Evolutionary conservation across 2,329 filamentous ascomycete species (phyloP).

Genomic region (Stagonosporopsis cucurbitacearum): DNA sequence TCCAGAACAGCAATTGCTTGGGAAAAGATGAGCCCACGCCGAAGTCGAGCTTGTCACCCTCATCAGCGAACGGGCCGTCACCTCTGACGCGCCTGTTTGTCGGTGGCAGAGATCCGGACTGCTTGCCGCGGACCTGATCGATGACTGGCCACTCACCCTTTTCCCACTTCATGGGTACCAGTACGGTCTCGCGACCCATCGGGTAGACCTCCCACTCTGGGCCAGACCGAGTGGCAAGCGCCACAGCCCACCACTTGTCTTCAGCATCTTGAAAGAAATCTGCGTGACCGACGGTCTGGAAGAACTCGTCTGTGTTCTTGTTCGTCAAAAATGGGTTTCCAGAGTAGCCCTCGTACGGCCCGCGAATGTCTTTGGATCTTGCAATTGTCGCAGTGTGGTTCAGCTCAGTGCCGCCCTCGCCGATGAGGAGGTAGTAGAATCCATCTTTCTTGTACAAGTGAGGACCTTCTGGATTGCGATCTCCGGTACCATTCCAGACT

Average conservation of each 20-base stretch:
- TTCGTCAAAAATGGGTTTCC: constrained; percentile 34
- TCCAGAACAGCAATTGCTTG: constrained; percentile 62
- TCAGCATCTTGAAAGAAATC: constrained; percentile 37
- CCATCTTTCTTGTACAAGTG: constrained; percentile 47
- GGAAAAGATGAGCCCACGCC: constrained; percentile 53
- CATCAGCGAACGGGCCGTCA: constrained; percentile 47
- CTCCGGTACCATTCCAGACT: constrained; percentile 49
- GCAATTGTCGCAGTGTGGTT: constrained; percentile 34
- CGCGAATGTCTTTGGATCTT: constrained; percentile 40
- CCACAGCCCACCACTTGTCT: constrained; percentile 35
- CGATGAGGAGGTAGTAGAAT: constrained; percentile 27
- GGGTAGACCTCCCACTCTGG: constrained; percentile 21
- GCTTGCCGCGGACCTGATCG: constrained; percentile 48
- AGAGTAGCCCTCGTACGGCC: constrained; percentile 43
- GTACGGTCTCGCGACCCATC: constrained; percentile 40
- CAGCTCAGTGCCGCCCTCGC: constrained; percentile 45
- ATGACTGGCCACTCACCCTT: constrained; percentile 53
- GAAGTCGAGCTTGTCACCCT: constrained; percentile 57
- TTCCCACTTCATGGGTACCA: constrained; percentile 35
- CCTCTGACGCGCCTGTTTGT: constrained; percentile 46
- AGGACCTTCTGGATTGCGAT: constrained; percentile 42
- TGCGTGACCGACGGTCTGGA: constrained; percentile 39
- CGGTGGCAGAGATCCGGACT: constrained; percentile 53
- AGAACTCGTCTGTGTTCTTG: constrained; percentile 44
- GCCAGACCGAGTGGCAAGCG: constrained; percentile 33